Evolutionary conservation across 2,329 filamentous ascomycete species (phyloP), one percentile per base, ranked within the genome.

Genomic region (Pseudogymnoascus sp.): DNA sequence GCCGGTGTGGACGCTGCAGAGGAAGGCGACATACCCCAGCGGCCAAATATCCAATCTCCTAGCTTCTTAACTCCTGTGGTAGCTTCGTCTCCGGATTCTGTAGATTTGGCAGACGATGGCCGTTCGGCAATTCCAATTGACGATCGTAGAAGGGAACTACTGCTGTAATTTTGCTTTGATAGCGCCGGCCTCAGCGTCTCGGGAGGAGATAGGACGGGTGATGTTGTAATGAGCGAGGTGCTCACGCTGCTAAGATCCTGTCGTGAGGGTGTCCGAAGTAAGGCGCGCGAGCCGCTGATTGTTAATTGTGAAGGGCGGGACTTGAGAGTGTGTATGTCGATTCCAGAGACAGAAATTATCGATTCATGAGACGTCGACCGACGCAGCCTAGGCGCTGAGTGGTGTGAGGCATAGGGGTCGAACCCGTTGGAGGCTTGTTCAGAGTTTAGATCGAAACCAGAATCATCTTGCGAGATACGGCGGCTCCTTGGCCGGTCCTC

Each of bases 281-380:
- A 78, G 78, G 63, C 81, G 83, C 25, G 82, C 75, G 33, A 79
- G 77, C 59, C 80, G 69, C 64, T 77, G 33, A 72, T 77, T 15
- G 87, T 83, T 63, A 94, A 81, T 69, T 95, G 90, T 35, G 88
- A 90, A 0, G 90, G 90, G 3, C 89, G 84, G 1, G 82, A 81
- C 69, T 87, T 87, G 4, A 95, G 79, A 0, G 89, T 92, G 72
- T 96, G 92, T 59, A 96, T 95, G 71, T 97, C 93, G 72, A 96
- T 87, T 1, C 91, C 92, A 0, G 87, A 85, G 1, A 96, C 82
- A 0, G 92, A 97, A 67, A 97, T 83, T 64, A 97, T 87, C 15
- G 90, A 96, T 72, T 97, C 92, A 68, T 96, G 91, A 1, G 92
- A 96, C 1, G 85, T 72, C 2, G 85, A 81, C 33, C 88, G 86